Conservation (phyloP, 768 basidiomycete species). For the Lanmaoa rubissima region DNA sequence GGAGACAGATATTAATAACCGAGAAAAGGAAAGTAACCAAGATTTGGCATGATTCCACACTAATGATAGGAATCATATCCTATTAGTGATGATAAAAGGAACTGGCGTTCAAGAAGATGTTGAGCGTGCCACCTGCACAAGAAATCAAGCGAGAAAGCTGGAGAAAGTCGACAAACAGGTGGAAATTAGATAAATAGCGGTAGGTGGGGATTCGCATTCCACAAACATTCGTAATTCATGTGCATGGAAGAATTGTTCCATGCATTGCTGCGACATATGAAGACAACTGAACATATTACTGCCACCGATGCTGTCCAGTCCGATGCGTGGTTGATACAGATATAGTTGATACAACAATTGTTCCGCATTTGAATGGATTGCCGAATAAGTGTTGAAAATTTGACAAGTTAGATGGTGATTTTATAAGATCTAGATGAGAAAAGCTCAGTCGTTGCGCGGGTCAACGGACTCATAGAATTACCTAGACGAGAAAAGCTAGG, state of each 20-base stretch:
- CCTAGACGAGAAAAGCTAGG: no score
- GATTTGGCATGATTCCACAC: slow-evolving; percentile 3
- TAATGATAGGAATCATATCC: slow-evolving; percentile 4
- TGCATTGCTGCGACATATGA: slow-evolving; percentile 26
- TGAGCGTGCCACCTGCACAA: slow-evolving; percentile 12
- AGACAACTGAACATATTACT: slow-evolving; percentile 33
- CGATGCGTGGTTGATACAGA: slow-evolving; percentile 34
- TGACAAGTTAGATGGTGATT: slow-evolving; percentile 14
- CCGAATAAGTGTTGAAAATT: slow-evolving; percentile 17
- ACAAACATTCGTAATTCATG: slow-evolving; percentile 29
- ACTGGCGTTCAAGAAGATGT: slow-evolving; percentile 5
- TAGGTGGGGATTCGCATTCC: slow-evolving; percentile 13
- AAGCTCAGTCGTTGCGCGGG: no score
- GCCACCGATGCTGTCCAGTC: slow-evolving; percentile 21
- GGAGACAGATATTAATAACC: background rate
- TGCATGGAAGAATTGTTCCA: slow-evolving; percentile 19
- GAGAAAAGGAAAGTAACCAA: slow-evolving; percentile 9
- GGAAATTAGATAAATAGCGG: slow-evolving; percentile 21
- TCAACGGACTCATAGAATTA: no score
- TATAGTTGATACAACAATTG: slow-evolving; percentile 35
- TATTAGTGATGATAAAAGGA: background rate
- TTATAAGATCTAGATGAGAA: no score
- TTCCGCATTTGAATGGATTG: slow-evolving; percentile 25
- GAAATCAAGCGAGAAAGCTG: slow-evolving; percentile 19
- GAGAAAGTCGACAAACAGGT: slow-evolving; percentile 17